A percentile compares a stretch with the other conserved stretches of the same genome.
Conservation (phyloP, 78 protist genomes). For the Tieghemostelium lacteum region DNA sequence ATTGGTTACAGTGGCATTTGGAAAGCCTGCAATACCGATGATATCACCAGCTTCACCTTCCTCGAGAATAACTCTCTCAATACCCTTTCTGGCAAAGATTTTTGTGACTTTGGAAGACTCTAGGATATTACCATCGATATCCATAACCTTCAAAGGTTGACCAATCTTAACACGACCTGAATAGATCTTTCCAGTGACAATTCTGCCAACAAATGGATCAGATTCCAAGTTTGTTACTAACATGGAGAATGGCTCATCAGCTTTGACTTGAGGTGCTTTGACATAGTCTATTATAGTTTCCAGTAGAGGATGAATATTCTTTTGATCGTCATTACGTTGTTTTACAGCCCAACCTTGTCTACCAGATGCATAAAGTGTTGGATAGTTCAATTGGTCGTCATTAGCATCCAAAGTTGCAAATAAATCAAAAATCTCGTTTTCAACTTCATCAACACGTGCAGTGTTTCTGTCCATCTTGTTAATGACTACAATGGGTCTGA, state of each 20-base stretch:
- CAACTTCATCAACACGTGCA: conserved; percentile 84
- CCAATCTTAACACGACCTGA: conserved; percentile 86
- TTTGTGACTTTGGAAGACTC: conserved; percentile 79
- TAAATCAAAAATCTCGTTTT: conserved; percentile 88
- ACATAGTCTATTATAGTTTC: conserved; percentile 83
- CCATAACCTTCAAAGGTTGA: conserved; percentile 32
- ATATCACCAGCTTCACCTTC: conserved; percentile 94
- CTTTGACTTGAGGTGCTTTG: conserved; percentile 23
- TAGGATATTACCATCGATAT: conserved; percentile 31
- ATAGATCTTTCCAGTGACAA: conserved; percentile 85
- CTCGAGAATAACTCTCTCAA: conserved; percentile 56
- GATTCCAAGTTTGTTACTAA: conserved; percentile 85
- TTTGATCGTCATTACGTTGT: conserved; percentile 42
- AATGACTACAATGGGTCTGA: conserved; percentile 91
- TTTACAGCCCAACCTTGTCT: conserved; percentile 85
- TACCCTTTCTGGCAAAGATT: conserved; percentile 82
- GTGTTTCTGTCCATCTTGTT: conserved; percentile 93
- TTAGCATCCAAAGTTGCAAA: conserved; percentile 87
- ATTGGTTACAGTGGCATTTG: conserved; percentile 82
- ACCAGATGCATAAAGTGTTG: conserved; percentile 91
- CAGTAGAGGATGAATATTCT: conserved; percentile 84
- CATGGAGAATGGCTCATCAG: conserved; percentile 81
- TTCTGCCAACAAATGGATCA: conserved; percentile 89
- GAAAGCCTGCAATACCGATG: conserved; percentile 87
- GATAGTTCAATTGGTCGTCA: conserved; percentile 92